These are phyloP conservation scores for Diplosphaera chodatii DNA, from an alignment of 139 green algal genomes.

Conservation along the genomic window DNA sequence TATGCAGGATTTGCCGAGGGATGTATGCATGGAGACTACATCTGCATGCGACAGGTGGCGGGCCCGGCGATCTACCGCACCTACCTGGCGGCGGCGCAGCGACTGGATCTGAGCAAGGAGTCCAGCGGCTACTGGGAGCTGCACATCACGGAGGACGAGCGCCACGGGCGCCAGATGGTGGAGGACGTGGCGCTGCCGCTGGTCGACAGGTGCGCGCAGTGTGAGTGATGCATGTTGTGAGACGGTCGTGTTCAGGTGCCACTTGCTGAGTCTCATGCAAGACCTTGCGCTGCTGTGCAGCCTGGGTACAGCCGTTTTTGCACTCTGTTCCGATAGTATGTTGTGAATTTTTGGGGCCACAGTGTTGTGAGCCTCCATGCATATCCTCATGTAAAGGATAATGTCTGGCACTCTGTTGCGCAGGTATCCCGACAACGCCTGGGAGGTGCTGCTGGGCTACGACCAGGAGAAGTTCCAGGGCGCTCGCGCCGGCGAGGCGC, in stretches of 20 bases:
- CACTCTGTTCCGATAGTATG: no score
- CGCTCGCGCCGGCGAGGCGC: constrained; percentile 17
- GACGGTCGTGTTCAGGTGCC: no score
- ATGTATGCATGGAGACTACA: no score
- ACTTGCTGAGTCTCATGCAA: no score
- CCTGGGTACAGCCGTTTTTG: no score
- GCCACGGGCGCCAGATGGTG: constrained; percentile 53
- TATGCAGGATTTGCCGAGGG: no score
- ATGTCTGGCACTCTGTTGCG: background rate
- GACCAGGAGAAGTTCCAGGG: constrained; percentile 37
- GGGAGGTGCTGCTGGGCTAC: constrained; percentile 44
- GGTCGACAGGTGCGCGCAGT: constrained; percentile 28
- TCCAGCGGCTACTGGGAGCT: constrained; percentile 50
- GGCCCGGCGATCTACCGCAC: constrained; percentile 37
- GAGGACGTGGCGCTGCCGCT: constrained; percentile 51
- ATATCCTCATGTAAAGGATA: no score
- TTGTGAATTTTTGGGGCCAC: no score
- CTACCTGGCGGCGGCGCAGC: constrained; percentile 40
- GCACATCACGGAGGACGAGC: constrained; percentile 60
- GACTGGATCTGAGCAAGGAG: constrained; percentile 27
- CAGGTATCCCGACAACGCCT: constrained; percentile 23
- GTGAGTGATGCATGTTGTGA: background rate
- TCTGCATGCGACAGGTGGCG: constrained; percentile 33
- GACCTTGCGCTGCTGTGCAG: no score
- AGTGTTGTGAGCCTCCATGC: no score